Evolutionary conservation across 495 filamentous ascomycete species (phyloP).

Genomic region (Neurospora discreta): DNA sequence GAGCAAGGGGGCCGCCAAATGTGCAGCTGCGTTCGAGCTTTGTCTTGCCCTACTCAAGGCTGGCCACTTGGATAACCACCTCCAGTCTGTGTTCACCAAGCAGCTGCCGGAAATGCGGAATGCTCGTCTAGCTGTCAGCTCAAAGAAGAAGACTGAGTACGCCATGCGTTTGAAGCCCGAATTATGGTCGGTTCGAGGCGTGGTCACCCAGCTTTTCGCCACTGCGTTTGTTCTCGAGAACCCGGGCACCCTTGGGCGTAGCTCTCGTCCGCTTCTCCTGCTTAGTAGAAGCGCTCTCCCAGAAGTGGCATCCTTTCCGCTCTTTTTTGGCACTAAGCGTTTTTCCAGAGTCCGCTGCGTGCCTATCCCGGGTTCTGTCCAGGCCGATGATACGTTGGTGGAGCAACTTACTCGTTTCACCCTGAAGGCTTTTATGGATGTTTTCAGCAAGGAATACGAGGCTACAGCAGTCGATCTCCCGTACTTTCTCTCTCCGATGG

Average conservation of each 20-base stretch:
- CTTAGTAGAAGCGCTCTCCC: constrained; percentile 59
- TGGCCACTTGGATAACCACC: constrained; percentile 57
- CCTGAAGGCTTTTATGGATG: constrained; percentile 63
- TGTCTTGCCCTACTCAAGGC: constrained; percentile 59
- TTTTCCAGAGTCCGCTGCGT: constrained; percentile 45
- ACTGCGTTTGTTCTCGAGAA: constrained; percentile 52
- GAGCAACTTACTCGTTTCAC: constrained; percentile 56
- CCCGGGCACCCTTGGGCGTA: constrained; percentile 45
- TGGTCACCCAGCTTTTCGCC: constrained; percentile 48
- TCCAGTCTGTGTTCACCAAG: constrained; percentile 64
- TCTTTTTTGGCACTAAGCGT: constrained; percentile 55
- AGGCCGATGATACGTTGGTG: constrained; percentile 29
- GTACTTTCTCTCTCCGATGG: constrained; percentile 73
- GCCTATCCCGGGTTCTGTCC: constrained; percentile 25
- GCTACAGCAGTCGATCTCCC: constrained; percentile 51
- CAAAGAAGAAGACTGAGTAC: constrained; percentile 64
- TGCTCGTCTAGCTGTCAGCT: constrained; percentile 72
- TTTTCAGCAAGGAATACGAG: constrained; percentile 82
- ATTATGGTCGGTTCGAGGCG: constrained; percentile 51
- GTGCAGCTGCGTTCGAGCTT: constrained; percentile 79
- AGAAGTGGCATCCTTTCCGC: constrained; percentile 51
- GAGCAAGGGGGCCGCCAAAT: constrained; percentile 72
- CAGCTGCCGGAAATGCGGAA: constrained; percentile 78
- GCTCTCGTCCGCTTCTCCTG: constrained; percentile 56
- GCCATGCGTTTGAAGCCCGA: constrained; percentile 67